These are phyloP conservation scores for Santalum album DNA, from an alignment of 164 flowering plant species.

Conservation along the genomic window DNA sequence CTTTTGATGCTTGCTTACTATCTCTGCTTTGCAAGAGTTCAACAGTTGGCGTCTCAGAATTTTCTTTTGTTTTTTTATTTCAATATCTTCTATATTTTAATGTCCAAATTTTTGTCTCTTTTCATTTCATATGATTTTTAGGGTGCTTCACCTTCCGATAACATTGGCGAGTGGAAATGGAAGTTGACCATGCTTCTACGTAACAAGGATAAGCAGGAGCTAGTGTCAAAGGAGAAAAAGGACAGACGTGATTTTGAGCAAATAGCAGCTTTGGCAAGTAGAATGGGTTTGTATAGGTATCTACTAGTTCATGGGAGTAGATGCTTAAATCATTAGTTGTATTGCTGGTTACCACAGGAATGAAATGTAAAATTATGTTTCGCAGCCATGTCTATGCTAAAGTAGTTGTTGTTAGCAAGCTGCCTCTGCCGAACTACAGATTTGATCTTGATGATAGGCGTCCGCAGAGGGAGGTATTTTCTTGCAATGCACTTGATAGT, in stretches of 20 bases:
- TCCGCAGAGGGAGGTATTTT: conserved; percentile 79
- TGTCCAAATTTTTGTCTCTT: too few species aligned
- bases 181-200: conserved; percentile 53
- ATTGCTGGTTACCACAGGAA: background rate
- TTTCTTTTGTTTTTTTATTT: too few species aligned
- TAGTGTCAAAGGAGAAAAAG: conserved; percentile 80
- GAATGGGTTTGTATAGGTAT: conserved; percentile 89
- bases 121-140: conserved; percentile 14
- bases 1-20: too few species aligned
- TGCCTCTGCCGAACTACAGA: conserved; percentile 85
- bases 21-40: too few species aligned
- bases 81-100: too few species aligned
- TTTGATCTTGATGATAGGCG: conserved; percentile 87
- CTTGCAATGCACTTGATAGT: background rate
- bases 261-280: conserved; percentile 64
- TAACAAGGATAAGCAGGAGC: conserved; percentile 58
- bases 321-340: background rate
- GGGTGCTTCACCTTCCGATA: conserved; percentile 40
- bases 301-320: background rate
- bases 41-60: too few species aligned
- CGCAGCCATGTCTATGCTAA: conserved; percentile 71
- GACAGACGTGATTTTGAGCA: conserved; percentile 73
- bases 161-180: conserved; percentile 62
- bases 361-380: conserved; percentile 1
- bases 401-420: conserved; percentile 79